These are phyloP conservation scores for Talaromyces sp. DNA, from an alignment of 2,329 filamentous ascomycete species.

Conservation along the genomic window DNA sequence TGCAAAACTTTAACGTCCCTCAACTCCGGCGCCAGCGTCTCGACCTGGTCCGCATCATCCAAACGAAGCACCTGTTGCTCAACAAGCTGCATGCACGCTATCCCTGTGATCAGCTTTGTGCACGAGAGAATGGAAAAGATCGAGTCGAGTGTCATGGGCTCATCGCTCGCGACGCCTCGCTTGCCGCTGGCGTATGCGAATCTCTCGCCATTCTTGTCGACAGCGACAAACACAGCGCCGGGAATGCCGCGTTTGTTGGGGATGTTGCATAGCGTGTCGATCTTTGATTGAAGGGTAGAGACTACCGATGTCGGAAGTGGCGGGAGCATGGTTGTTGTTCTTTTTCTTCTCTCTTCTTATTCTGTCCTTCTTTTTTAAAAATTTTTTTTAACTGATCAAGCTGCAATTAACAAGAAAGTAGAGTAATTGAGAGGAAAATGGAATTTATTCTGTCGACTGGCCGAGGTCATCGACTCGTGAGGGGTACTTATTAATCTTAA, in stretches of 20 bases:
- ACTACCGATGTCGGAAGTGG: neutral
- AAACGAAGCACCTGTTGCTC: constrained; percentile 46
- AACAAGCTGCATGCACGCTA: constrained; percentile 54
- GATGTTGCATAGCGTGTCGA: neutral
- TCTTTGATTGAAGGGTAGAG: neutral
- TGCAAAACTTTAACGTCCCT: constrained; percentile 38
- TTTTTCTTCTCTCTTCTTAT: neutral
- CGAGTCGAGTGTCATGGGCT: constrained; percentile 21
- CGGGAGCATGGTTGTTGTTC: neutral
- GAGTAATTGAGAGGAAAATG: neutral
- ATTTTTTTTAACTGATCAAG: neutral
- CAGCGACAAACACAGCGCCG: constrained; percentile 10
- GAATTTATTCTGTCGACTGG: too few species aligned
- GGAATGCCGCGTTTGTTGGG: neutral
- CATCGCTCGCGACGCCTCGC: constrained; percentile 15
- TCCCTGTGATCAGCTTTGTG: constrained; percentile 50
- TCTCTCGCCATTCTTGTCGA: constrained; percentile 20
- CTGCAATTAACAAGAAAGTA: neutral
- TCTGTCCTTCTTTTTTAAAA: neutral
- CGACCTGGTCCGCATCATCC: constrained; percentile 45
- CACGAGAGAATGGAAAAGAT: constrained; percentile 50
- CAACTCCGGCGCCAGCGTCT: constrained; percentile 44
- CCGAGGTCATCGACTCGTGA: neutral
- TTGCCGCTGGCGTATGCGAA: constrained; percentile 22
- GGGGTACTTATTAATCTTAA: too few species aligned